These are phyloP conservation scores for Tieghemostelium lacteum DNA, from an alignment of 78 protist species.

Conservation along the genomic window DNA sequence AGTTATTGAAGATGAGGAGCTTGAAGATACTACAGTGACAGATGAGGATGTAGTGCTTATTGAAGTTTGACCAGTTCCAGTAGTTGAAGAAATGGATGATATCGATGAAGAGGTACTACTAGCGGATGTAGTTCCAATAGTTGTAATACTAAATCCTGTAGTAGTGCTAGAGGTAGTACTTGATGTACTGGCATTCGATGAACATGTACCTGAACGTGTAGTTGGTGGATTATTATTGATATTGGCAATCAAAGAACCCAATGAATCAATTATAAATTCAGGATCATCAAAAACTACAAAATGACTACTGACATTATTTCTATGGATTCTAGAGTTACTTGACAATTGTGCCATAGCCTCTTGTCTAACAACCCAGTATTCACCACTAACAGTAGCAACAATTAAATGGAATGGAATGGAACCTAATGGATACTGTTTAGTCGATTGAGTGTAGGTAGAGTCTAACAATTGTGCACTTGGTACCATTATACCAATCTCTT, in stretches of 20 bases:
- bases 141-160: too few relatives aligned
- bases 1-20: too few relatives aligned
- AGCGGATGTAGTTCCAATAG: too few relatives aligned
- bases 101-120: too few relatives aligned
- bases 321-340: neutral
- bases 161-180: too few relatives aligned
- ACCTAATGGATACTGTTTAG: neutral
- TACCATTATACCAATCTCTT: conserved; percentile 4
- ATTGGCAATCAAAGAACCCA: neutral
- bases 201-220: neutral
- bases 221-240: neutral
- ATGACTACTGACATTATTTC: neutral
- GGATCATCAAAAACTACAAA: conserved; percentile 18
- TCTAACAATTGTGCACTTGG: neutral
- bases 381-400: neutral
- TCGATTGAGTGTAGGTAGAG: neutral
- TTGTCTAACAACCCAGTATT: conserved; percentile 11
- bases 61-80: too few relatives aligned
- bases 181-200: neutral
- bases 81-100: too few relatives aligned
- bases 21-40: too few relatives aligned
- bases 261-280: neutral
- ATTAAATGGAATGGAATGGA: conserved; percentile 3
- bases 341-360: neutral
- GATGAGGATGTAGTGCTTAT: too few relatives aligned